phyloP scores from a whole-genome alignment of 108 stramenopile species.

The Heterococcus sp. region DNA sequence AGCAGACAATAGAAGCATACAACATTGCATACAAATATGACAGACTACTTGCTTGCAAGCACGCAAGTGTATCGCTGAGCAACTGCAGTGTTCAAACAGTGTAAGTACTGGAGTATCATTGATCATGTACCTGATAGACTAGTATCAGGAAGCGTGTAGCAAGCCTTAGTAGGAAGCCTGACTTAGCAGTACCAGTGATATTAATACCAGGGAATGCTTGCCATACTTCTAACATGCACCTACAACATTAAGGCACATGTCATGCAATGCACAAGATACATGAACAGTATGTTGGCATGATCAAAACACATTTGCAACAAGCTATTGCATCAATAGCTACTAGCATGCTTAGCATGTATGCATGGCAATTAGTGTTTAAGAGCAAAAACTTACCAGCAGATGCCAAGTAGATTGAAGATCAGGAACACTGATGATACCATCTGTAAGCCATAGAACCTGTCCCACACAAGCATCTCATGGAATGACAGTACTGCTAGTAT shows the following conservation, averaged over 20 bases:
- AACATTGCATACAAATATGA: too few relatives aligned
- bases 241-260: too few relatives aligned
- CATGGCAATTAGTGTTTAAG: too few relatives aligned
- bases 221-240: conserved; percentile 71
- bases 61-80: too few relatives aligned
- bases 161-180: conserved; percentile 79
- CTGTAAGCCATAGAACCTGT: conserved; percentile 75
- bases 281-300: too few relatives aligned
- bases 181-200: conserved; percentile 79
- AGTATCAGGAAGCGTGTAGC: conserved; percentile 80
- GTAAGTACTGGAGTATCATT: too few relatives aligned
- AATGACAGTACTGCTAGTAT: conserved; percentile 80
- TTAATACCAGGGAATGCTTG: conserved; percentile 84
- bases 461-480: conserved; percentile 82
- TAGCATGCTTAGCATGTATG: too few relatives aligned
- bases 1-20: too few relatives aligned
- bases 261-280: too few relatives aligned
- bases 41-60: too few relatives aligned
- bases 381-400: conserved; percentile 67
- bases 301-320: too few relatives aligned
- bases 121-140: conserved; percentile 82
- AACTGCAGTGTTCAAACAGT: background rate
- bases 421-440: conserved; percentile 80
- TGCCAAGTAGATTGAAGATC: conserved; percentile 78
- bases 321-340: too few relatives aligned